phyloP scores from a whole-genome alignment of 192 early-diverging fungal genomes.

The Rhizophagus clarus region DNA sequence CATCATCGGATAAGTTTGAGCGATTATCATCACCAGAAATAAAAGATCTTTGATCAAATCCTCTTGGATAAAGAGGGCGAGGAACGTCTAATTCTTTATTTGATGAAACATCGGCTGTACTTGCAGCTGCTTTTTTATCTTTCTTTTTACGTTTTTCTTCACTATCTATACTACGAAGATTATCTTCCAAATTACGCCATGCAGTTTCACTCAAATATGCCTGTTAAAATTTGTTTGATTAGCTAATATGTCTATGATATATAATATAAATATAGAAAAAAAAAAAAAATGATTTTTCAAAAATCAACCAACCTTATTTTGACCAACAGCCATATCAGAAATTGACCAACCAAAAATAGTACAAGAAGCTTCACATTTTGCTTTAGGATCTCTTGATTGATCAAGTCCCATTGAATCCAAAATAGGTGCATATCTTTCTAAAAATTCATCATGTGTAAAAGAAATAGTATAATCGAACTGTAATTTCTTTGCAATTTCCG shows the following conservation, averaged over 20 bases:
- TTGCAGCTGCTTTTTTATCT: slow-evolving; percentile 33
- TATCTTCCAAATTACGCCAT: slow-evolving; percentile 86
- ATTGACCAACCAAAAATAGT: slow-evolving; percentile 62
- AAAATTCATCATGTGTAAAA: slow-evolving; percentile 77
- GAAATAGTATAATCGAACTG: slow-evolving; percentile 73
- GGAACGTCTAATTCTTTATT: slow-evolving; percentile 35
- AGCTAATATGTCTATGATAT: background rate
- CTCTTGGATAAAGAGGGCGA: slow-evolving; percentile 38
- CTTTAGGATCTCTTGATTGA: slow-evolving; percentile 32
- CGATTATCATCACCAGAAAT: slow-evolving; percentile 55
- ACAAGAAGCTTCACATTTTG: slow-evolving; percentile 48
- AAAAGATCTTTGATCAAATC: slow-evolving; percentile 44
- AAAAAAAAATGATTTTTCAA: no score
- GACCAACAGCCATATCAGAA: slow-evolving; percentile 61
- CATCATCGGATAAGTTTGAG: slow-evolving; percentile 65
- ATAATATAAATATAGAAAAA: no score
- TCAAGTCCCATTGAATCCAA: slow-evolving; percentile 48
- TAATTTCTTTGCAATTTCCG: slow-evolving; percentile 66
- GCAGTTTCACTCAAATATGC: slow-evolving; percentile 74
- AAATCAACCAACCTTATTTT: slow-evolving; percentile 42
- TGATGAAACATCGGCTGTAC: background rate
- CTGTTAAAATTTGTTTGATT: slow-evolving; percentile 37
- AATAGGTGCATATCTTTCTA: slow-evolving; percentile 67
- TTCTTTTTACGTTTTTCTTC: slow-evolving; percentile 57
- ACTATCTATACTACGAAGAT: slow-evolving; percentile 70